Evolutionary conservation across 345 rosid genomes (phyloP).

Genomic region (Syzygium jambos): DNA sequence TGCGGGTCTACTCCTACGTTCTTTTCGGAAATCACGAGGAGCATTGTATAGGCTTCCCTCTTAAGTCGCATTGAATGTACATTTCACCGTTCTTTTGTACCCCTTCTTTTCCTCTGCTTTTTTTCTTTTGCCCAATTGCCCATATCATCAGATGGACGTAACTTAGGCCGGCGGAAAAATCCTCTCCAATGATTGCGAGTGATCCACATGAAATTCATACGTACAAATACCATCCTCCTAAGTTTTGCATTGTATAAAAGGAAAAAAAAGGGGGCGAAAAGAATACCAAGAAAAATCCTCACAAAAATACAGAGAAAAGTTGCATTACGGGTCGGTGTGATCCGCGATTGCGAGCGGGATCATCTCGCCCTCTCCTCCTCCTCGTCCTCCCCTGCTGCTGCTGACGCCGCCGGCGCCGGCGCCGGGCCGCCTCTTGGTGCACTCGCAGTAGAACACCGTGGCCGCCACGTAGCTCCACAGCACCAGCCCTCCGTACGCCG

Average conservation of each 20-base stretch:
- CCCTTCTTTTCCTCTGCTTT: too few relatives aligned
- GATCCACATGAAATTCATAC: background rate
- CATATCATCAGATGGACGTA: background rate
- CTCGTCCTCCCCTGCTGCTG: background rate
- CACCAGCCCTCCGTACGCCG: constrained; percentile 41
- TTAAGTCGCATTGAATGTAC: too few relatives aligned
- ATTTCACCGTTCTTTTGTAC: too few relatives aligned
- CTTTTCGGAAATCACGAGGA: too few relatives aligned
- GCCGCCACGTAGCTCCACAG: constrained; percentile 51
- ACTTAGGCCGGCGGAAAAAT: background rate
- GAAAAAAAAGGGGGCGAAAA: background rate
- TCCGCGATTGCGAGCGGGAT: background rate
- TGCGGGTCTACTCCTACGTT: too few relatives aligned
- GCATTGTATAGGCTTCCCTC: too few relatives aligned
- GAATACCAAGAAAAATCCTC: background rate
- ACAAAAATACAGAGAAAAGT: background rate
- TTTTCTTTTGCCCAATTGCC: background rate
- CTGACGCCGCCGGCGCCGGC: background rate
- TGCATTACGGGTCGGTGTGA: background rate
- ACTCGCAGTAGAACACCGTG: constrained; percentile 56
- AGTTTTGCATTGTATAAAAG: background rate
- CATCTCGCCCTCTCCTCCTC: background rate
- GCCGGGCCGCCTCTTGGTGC: constrained; percentile 27
- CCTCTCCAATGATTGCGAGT: background rate
- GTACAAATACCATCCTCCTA: background rate